Base-by-base conservation (phyloP, 306 rosid genomes). In the Ormosia emarginata region DNA sequence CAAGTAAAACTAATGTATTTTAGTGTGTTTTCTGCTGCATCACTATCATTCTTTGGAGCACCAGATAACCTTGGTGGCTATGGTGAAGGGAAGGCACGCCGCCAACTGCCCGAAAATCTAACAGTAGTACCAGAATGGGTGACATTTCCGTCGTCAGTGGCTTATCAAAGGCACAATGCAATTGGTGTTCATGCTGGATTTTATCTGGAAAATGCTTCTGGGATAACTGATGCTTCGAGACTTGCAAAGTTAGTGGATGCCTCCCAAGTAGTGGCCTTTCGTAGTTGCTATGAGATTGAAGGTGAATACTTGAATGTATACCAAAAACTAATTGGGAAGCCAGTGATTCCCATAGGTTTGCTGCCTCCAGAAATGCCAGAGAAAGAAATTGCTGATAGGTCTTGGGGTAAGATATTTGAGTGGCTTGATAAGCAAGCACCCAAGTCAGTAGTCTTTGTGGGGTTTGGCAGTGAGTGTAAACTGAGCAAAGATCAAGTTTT, bases 391-490 rank as follows among this genome's bases (percentile, higher is more conserved):
- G 13, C 10, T 29, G 66, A 18, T 5, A 70, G 43, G n/a, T 5
- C 46, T 11, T 3, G 63, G 71, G 17, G 32, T 10, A 9, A 43
- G 10, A 84, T 71, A 13, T 90, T 84, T 67, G 69, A 76, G 36
- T 90, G 90, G 90, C 89, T 90, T 43, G 83, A 83, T 32, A 66
- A 67, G 15, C 89, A 85, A 63, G 58, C 70, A 14, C 11, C 86
- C 4, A 77, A 67, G 40, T 83, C 89, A 8, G 86, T 85, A 4
- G 83, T 85, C 5, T 88, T 86, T 64, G 88, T 85, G 0, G 88
- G 88, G 29, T 88, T 87, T 71, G 90, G 90, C 9, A 88, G 85
- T 52, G 92, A 88, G 64, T 88, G 75, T 13, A 86, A 75, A 24
- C 58, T 88, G 4, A 79, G 78, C 10, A 85, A 65, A 17, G 87